Conservation (phyloP, 202 grass and related monocot genomes). For the Eragrostis tef region DNA sequence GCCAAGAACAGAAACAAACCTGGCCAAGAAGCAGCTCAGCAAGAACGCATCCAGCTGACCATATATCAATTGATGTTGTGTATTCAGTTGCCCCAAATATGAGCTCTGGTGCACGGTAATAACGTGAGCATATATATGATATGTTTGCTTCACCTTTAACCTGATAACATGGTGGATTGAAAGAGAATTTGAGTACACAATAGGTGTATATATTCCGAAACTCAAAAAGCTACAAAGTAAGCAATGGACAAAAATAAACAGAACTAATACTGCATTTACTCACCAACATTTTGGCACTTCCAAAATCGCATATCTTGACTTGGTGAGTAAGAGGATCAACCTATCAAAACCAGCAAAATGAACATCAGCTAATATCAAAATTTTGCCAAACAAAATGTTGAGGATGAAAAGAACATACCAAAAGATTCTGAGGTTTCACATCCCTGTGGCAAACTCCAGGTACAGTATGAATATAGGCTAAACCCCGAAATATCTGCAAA, state of each 20-base stretch:
- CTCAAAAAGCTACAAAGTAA: not conserved
- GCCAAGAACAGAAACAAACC: constrained; percentile 42
- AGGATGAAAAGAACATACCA: constrained; percentile 45
- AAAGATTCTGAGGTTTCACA: constrained; percentile 66
- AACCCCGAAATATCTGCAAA: constrained; percentile 60
- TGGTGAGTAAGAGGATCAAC: constrained; percentile 71
- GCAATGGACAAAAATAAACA: constrained; percentile 4
- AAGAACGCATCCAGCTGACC: constrained; percentile 75
- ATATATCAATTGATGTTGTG: constrained; percentile 72
- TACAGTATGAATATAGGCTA: constrained; percentile 64
- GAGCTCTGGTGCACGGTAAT: constrained; percentile 77
- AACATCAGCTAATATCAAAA: constrained; percentile 21
- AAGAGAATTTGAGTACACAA: constrained; percentile 22
- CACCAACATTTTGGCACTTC: constrained; percentile 77
- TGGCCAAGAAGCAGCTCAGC: constrained; percentile 71
- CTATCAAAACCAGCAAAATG: constrained; percentile 40
- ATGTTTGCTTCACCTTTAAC: constrained; percentile 71
- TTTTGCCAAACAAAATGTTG: not conserved
- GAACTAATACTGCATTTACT: constrained; percentile 10
- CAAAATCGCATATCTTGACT: constrained; percentile 73
- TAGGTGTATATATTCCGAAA: constrained; percentile 1
- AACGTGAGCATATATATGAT: constrained; percentile 75
- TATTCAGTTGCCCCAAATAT: constrained; percentile 74
- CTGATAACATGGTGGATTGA: constrained; percentile 34
- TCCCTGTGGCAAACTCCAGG: constrained; percentile 72